Percentiles rank a stretch among this genome's conserved stretches.
Conservation (phyloP, 2,329 filamentous ascomycete species). For the Fusarium virguliforme region DNA sequence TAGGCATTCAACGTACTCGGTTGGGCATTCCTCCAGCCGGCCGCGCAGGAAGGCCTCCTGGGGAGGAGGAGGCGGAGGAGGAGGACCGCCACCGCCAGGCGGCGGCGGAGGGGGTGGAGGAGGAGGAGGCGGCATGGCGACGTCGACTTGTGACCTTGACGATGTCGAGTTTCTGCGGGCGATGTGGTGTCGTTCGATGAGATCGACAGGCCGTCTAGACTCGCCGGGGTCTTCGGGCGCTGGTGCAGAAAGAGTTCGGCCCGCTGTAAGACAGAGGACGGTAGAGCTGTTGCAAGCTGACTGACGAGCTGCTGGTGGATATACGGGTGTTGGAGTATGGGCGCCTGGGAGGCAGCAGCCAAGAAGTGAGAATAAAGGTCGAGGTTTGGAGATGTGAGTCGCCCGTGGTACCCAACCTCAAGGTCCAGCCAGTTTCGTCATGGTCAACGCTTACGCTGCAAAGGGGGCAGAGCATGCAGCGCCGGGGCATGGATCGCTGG, state of each 20-base stretch:
- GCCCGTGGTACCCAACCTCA: constrained; percentile 34
- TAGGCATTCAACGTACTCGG: constrained; percentile 68
- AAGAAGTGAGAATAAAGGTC: constrained; percentile 24
- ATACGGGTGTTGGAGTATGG: not conserved
- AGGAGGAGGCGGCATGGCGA: constrained; percentile 68
- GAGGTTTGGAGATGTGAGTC: constrained; percentile 34
- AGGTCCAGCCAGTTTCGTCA: constrained; percentile 50
- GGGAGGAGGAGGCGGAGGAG: constrained; percentile 74
- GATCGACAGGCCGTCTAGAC: constrained; percentile 28
- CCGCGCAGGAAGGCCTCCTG: constrained; percentile 70
- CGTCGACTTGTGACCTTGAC: constrained; percentile 13
- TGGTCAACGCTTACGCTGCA: constrained; percentile 49
- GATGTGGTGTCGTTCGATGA: constrained; percentile 38
- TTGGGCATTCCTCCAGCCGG: constrained; percentile 65
- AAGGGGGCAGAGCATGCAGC: constrained; percentile 47
- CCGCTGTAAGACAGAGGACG: constrained; percentile 25
- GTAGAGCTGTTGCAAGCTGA: constrained; percentile 16
- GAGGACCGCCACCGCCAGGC: constrained; percentile 74
- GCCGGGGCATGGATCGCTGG: constrained; percentile 32
- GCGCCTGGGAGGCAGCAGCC: constrained; percentile 9
- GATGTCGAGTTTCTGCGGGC: constrained; percentile 28
- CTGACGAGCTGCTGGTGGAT: constrained; percentile 3
- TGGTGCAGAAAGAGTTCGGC: constrained; percentile 29
- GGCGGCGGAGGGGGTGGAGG: constrained; percentile 82
- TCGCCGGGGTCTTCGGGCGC: constrained; percentile 36